Conservation (phyloP, 2,329 filamentous ascomycete genomes). For the Fusarium hostae region DNA sequence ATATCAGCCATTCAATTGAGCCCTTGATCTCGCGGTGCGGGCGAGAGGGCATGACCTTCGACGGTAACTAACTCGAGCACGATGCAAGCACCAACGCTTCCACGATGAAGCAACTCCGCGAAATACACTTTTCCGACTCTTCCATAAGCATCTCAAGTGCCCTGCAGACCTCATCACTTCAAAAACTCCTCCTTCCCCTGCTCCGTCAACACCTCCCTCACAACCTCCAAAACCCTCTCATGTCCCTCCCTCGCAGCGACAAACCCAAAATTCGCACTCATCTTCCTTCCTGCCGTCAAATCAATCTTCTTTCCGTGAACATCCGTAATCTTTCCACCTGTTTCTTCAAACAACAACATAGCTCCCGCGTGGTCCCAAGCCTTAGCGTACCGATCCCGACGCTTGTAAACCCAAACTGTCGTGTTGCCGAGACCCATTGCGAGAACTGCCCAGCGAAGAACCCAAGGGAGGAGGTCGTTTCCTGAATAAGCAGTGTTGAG, state of each 20-base stretch:
- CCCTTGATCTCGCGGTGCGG: background rate
- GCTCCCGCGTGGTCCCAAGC: constrained; percentile 71
- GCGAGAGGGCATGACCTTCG: background rate
- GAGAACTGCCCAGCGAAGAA: constrained; percentile 64
- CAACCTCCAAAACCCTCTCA: constrained; percentile 66
- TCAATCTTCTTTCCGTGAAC: constrained; percentile 64
- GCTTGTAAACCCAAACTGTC: constrained; percentile 67
- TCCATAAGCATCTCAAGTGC: background rate
- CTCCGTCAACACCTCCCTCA: constrained; percentile 76
- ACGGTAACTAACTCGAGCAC: background rate
- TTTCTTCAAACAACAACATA: constrained; percentile 68
- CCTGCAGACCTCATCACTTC: background rate
- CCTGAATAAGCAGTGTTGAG: constrained; percentile 59
- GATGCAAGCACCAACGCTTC: background rate
- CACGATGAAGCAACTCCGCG: fast-evolving
- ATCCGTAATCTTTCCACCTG: constrained; percentile 66
- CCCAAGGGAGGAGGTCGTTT: constrained; percentile 67
- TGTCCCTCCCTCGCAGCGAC: constrained; percentile 63
- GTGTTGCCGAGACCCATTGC: constrained; percentile 64
- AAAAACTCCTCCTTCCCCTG: constrained; percentile 45
- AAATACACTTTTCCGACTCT: background rate
- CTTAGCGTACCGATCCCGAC: constrained; percentile 60
- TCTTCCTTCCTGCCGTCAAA: constrained; percentile 59
- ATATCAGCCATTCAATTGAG: background rate
- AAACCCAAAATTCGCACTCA: constrained; percentile 65